Conservation (phyloP, 2,329 filamentous ascomycete species). For the Paecilomyces formosus region DNA sequence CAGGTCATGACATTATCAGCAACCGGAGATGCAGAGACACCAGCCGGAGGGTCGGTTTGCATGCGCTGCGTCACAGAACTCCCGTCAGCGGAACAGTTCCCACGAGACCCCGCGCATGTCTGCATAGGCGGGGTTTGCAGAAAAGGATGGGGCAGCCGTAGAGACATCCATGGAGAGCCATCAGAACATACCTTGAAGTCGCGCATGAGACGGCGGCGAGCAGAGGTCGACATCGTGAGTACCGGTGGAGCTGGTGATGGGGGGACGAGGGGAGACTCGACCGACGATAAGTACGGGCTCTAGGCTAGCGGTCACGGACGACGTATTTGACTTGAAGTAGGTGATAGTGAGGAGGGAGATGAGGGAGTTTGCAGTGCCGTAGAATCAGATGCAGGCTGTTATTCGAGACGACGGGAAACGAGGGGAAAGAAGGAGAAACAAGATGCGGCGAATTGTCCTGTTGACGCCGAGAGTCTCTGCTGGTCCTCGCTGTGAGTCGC, state of each 20-base stretch:
- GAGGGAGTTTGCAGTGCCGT: neutral
- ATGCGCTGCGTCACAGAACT: slow-evolving; percentile 65
- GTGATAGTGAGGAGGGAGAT: neutral
- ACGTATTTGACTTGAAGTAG: neutral
- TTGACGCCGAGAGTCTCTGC: neutral
- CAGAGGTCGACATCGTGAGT: slow-evolving; percentile 75
- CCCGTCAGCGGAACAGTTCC: neutral
- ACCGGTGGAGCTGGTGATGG: neutral
- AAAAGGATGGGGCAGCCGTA: slow-evolving; percentile 3
- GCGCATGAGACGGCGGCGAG: slow-evolving; percentile 92
- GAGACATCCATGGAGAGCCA: neutral
- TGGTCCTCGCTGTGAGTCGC: neutral
- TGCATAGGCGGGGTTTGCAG: neutral
- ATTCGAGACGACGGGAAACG: neutral
- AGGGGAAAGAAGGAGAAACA: neutral
- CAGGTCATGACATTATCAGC: slow-evolving; percentile 47
- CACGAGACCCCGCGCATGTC: neutral
- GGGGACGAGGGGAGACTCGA: neutral
- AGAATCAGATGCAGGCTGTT: neutral
- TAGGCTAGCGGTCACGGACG: neutral
- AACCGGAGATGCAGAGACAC: slow-evolving; percentile 91
- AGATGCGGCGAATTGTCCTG: neutral
- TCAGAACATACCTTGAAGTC: slow-evolving; percentile 82
- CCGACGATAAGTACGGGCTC: neutral
- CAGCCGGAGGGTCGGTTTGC: slow-evolving; percentile 96